Evolutionary conservation across 2,329 filamentous ascomycete genomes (phyloP).

Genomic region (Talaromyces verruculosus): DNA sequence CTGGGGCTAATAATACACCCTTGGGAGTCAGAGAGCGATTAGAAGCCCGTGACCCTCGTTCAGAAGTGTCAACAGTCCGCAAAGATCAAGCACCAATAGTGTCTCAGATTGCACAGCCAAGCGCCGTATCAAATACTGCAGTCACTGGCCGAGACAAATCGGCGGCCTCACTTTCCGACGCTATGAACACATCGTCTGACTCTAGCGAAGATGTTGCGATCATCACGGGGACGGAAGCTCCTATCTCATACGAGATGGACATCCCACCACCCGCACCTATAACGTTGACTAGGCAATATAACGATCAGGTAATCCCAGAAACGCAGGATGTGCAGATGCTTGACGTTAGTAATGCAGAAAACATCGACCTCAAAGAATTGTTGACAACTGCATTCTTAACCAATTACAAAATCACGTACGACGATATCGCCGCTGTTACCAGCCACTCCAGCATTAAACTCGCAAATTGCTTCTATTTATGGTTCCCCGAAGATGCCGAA

Average conservation of each 20-base stretch:
- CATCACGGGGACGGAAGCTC: neutral
- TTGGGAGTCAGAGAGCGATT: neutral
- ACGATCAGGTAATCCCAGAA: neutral
- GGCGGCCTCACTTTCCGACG: neutral
- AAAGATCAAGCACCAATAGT: neutral
- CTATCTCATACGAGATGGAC: neutral
- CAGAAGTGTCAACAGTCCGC: neutral
- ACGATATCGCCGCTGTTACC: constrained; percentile 30
- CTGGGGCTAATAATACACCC: neutral
- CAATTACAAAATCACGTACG: constrained; percentile 28
- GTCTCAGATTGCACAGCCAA: neutral
- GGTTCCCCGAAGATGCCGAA: constrained; percentile 31
- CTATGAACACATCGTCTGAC: constrained; percentile 1
- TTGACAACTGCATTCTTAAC: constrained; percentile 19
- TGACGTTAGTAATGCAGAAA: constrained; percentile 3
- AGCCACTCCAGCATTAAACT: constrained; percentile 21
- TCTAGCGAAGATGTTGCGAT: neutral
- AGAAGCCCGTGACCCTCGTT: neutral
- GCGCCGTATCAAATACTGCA: neutral
- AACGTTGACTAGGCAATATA: neutral
- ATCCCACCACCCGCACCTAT: neutral
- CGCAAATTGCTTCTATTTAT: constrained; percentile 36
- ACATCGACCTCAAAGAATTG: constrained; percentile 21
- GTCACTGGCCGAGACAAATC: neutral
- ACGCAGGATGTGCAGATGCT: constrained; percentile 20